These are phyloP conservation scores for Alternaria tenuissima DNA, from an alignment of 2,329 filamentous ascomycete species.

Conservation along the genomic window DNA sequence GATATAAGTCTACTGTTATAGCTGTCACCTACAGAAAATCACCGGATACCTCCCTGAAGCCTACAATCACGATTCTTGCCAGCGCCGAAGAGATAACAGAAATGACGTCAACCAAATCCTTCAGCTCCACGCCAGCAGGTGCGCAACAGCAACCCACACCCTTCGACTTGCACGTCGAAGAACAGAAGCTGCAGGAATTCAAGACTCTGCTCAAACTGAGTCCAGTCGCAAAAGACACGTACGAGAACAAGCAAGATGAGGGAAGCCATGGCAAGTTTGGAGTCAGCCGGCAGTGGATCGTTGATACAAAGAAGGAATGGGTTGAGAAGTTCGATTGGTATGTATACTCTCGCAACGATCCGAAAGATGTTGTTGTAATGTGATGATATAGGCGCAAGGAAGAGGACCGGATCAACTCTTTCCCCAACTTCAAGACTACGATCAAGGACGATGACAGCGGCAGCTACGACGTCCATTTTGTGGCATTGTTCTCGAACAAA, in stretches of 20 bases:
- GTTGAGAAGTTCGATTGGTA: constrained; percentile 48
- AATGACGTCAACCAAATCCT: constrained; percentile 30
- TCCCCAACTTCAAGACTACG: constrained; percentile 59
- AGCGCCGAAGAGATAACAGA: background rate
- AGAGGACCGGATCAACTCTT: constrained; percentile 57
- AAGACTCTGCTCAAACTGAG: constrained; percentile 39
- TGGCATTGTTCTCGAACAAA: constrained; percentile 62
- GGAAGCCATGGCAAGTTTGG: constrained; percentile 41
- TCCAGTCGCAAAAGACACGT: constrained; percentile 43
- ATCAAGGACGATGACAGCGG: constrained; percentile 53
- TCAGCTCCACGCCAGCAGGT: constrained; percentile 23
- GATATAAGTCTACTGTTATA: background rate
- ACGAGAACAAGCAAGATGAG: constrained; percentile 37
- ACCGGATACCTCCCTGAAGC: too few relatives aligned
- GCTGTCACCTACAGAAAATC: background rate
- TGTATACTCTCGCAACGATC: background rate
- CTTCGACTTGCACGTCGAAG: constrained; percentile 38
- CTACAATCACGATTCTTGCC: background rate
- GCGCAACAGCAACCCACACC: constrained; percentile 27
- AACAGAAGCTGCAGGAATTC: constrained; percentile 41
- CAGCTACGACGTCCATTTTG: constrained; percentile 60
- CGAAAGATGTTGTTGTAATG: background rate
- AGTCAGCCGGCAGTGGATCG: constrained; percentile 43
- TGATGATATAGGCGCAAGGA: constrained; percentile 43
- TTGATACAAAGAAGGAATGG: constrained; percentile 42